Evolutionary conservation across 2,329 filamentous ascomycete genomes (phyloP), one percentile per base, ranked within the genome.

Genomic region (Colletotrichum endophyticum): DNA sequence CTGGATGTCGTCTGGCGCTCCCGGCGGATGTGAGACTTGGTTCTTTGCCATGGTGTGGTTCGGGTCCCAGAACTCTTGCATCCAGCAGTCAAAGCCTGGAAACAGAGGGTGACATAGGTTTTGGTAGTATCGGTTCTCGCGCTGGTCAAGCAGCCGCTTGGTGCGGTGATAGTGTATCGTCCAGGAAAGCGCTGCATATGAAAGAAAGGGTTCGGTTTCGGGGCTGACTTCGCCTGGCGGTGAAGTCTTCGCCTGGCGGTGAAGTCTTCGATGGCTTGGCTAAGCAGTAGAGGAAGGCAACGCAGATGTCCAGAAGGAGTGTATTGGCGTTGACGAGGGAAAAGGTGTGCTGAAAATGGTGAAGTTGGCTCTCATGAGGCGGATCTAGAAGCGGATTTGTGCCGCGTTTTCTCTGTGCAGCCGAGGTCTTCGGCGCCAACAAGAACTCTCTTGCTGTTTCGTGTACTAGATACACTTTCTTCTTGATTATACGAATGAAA

Each of bases 371-470:
- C 8, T 62, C 32, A 13, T 22, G n/a, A 11, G 32, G n/a, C 19
- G 8, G 12, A 13, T 1, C 11, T 5, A 8, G 22, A 1, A 13
- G 13, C 16, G n/a, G 12, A 16, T 16, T 28, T 16, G 53, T 9
- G 12, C 13, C 15, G 30, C 25, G 28, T 19, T 32, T n/a, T 28
- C 27, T 44, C 25, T 28, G 16, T 15, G 12, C 22, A 19, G 36
- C 64, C 12, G 27, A 6, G 36, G 28, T 44, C n/a, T 32, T 22
- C 39, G 16, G 27, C 16, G 15, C 36, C 12, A 80, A 75, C 5
- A 81, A 71, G 56, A 80, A 81, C 64, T 80, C 80, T 22, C 76
- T 75, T 7, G 79, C 79, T 22, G 80, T 81, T 36, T 80, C 75
- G 49, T 81, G 80, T 5, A 79, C 79, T 13, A 80, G 70, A 32